phyloP scores from a whole-genome alignment of 2,329 filamentous ascomycete genomes.

The Pseudogymnoascus sp. region DNA sequence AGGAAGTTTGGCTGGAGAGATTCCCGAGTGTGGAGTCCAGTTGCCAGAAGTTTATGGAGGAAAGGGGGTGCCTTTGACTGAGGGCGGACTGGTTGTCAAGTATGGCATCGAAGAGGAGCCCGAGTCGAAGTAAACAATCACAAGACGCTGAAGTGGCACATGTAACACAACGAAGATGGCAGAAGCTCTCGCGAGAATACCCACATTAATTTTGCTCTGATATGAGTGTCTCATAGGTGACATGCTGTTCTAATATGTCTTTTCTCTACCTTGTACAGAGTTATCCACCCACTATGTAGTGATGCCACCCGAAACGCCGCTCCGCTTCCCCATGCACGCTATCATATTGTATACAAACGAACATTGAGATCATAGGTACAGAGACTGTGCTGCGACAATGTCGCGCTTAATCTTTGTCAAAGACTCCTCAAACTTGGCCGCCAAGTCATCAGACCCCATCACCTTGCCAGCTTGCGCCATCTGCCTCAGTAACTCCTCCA shows the following conservation, averaged over 20 bases:
- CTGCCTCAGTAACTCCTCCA: slow-evolving; percentile 90
- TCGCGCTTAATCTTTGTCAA: slow-evolving; percentile 82
- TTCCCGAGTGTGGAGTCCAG: slow-evolving; percentile 50
- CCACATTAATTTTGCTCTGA: neutral
- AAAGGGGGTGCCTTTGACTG: slow-evolving; percentile 43
- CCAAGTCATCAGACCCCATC: slow-evolving; percentile 93
- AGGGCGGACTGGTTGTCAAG: slow-evolving; percentile 26
- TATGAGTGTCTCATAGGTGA: neutral
- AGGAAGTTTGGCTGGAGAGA: slow-evolving; percentile 55
- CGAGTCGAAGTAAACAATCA: slow-evolving; percentile 15
- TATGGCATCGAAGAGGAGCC: slow-evolving; percentile 17
- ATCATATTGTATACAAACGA: slow-evolving; percentile 5
- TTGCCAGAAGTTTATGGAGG: slow-evolving; percentile 77
- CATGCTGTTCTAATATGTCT: neutral
- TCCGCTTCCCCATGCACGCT: slow-evolving; percentile 6
- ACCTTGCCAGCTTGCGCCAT: slow-evolving; percentile 95
- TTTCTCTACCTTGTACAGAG: slow-evolving; percentile 1
- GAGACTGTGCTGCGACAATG: slow-evolving; percentile 87
- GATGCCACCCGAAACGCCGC: slow-evolving; percentile 6
- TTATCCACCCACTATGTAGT: slow-evolving; percentile 4
- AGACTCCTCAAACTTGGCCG: slow-evolving; percentile 83
- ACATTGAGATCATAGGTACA: slow-evolving; percentile 62
- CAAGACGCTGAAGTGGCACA: neutral
- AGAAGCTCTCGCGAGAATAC: neutral
- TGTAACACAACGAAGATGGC: slow-evolving; percentile 1